Base-by-base conservation (phyloP, 2,329 filamentous ascomycete species). In the Tolypocladium amazonense region DNA sequence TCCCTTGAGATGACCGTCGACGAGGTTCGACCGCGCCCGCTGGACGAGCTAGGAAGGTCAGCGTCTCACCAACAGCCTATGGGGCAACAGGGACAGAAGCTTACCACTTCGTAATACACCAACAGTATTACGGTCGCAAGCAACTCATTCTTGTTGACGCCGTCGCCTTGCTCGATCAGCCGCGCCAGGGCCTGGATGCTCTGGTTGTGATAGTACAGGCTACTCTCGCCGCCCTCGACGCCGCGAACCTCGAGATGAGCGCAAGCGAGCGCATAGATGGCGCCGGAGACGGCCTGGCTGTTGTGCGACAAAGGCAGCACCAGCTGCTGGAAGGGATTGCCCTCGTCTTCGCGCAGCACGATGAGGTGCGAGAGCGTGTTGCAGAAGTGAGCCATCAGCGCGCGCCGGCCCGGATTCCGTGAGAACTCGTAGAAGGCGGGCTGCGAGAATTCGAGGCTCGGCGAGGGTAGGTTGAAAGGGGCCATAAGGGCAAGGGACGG, bases 261-360 rank as follows among this genome's bases (percentile, higher is more conserved):
- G 60, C 88, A 89, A 0, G 90, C 85, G 9, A 97, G 77, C 0
- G 92, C 91, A 61, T 90, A 92, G 61, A 97, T 88, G 12, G 92
- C 90, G 68, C 94, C 90, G 71, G 89, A 88, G 4, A 96, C 80
- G 1, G 83, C 79, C 0, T 76, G 75, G 66, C 81, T 84, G 52
- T 69, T 75, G 56, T 79, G 76, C 3, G 81, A 83, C 45, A 87
- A 73, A 2, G 84, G 84, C n/a, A 87, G 72, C 11, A 87, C 80
- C 18, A 86, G 74, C 65, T 85, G 82, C 64, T 84, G 81, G 65
- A 87, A 87, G 0, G 84, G 83, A 62, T 87, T 87, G 25, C 82
- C 83, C 4, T 77, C 76, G 63, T 87, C 83, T 67, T 87, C 84
- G 38, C 83, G 77, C 64, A 87, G 82, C 25, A 87, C 84, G 52